These are phyloP conservation scores for Camillea tinctor DNA, from an alignment of 2,329 filamentous ascomycete genomes.

Conservation along the genomic window DNA sequence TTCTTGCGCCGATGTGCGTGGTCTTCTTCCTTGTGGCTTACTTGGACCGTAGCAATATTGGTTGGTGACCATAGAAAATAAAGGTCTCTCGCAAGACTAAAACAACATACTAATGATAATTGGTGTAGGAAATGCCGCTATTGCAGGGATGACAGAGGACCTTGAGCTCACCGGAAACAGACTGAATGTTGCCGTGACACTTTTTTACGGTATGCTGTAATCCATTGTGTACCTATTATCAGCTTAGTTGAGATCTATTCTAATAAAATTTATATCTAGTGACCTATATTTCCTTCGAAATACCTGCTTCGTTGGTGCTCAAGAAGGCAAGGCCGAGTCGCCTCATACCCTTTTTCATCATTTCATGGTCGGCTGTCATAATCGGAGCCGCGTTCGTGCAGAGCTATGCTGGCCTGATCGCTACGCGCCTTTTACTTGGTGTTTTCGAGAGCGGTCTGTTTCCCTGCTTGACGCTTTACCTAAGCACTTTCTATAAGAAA, in stretches of 20 bases:
- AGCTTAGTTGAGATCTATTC: not conserved
- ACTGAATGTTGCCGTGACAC: conserved; percentile 14
- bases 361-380: conserved; percentile 47
- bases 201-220: conserved; percentile 11
- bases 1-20: conserved; percentile 14
- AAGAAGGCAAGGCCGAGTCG: conserved; percentile 47
- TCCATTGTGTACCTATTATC: not conserved
- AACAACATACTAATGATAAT: not conserved
- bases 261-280: conserved; percentile 6
- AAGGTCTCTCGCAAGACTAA: not conserved
- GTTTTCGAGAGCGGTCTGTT: conserved; percentile 42
- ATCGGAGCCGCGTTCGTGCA: conserved; percentile 45
- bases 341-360: conserved; percentile 50
- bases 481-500: conserved; percentile 53
- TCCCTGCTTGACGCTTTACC: conserved; percentile 38
- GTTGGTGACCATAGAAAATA: not conserved
- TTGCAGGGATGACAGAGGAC: conserved; percentile 16
- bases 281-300: conserved; percentile 25
- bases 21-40: conserved; percentile 17
- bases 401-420: conserved; percentile 43
- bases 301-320: conserved; percentile 33
- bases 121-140: conserved; percentile 14
- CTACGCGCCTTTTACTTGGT: conserved; percentile 47
- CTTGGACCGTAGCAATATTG: conserved; percentile 17
- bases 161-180: conserved; percentile 9